A percentile compares a stretch with the other conserved stretches of the same genome.
These are phyloP conservation scores for Naumovozyma castellii DNA, from an alignment of 805 yeast species.

Conservation along the genomic window DNA sequence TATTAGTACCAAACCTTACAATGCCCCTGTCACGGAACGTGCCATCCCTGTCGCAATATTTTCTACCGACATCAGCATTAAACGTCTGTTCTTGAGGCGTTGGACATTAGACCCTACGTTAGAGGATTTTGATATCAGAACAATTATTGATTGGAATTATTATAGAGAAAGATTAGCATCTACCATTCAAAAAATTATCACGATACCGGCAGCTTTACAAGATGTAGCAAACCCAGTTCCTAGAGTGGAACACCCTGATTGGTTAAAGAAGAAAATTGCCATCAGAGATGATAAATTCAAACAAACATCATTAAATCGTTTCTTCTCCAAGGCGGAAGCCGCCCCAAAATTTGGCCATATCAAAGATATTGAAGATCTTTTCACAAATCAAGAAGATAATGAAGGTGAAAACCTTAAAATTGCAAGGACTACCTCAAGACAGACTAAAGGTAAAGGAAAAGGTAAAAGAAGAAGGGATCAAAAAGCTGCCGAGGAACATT, in stretches of 20 bases:
- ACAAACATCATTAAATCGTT: constrained; percentile 54
- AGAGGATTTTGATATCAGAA: constrained; percentile 76
- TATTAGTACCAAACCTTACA: constrained; percentile 71
- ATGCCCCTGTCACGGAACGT: constrained; percentile 88
- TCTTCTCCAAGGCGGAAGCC: constrained; percentile 41
- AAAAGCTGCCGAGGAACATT: constrained; percentile 38
- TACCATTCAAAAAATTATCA: constrained; percentile 86
- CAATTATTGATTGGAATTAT: constrained; percentile 87
- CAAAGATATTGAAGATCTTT: constrained; percentile 72
- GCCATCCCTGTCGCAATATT: constrained; percentile 96
- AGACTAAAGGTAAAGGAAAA: constrained; percentile 15
- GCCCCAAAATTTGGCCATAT: constrained; percentile 34
- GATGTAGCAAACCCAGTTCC: constrained; percentile 86
- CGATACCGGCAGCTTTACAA: constrained; percentile 96
- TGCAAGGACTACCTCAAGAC: constrained; percentile 33
- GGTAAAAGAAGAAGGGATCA: constrained; percentile 26
- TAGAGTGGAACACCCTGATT: constrained; percentile 85
- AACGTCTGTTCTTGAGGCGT: constrained; percentile 63
- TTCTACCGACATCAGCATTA: constrained; percentile 66
- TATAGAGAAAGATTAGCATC: constrained; percentile 86
- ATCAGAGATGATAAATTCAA: constrained; percentile 55
- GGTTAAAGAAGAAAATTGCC: constrained; percentile 65
- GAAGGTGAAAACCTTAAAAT: constrained; percentile 17
- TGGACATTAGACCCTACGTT: constrained; percentile 80
- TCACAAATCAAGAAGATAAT: constrained; percentile 16